Percentiles rank a stretch among this genome's conserved stretches.
Conservation (phyloP, 2,329 filamentous ascomycete species). For the Aaosphaeria pasadenensis region DNA sequence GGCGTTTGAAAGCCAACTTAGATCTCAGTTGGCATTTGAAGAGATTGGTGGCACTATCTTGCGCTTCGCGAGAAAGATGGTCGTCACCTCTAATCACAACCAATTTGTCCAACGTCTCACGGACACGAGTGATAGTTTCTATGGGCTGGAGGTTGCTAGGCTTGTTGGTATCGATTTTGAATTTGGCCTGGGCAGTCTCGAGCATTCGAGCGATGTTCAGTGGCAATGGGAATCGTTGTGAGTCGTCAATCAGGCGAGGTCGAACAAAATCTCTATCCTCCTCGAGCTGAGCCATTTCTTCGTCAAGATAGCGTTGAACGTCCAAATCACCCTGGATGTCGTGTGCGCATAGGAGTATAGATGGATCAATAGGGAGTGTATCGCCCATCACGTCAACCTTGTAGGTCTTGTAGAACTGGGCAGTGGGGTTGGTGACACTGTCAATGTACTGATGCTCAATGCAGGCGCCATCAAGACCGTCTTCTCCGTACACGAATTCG, state of each 20-base stretch:
- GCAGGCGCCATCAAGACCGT: constrained; percentile 87
- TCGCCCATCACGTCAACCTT: constrained; percentile 82
- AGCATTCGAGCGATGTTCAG: constrained; percentile 91
- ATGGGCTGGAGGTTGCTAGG: constrained; percentile 87
- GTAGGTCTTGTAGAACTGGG: constrained; percentile 76
- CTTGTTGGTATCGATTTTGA: constrained; percentile 76
- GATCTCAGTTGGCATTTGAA: constrained; percentile 92
- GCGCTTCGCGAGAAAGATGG: constrained; percentile 77
- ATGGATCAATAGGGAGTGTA: constrained; percentile 59
- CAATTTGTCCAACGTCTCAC: constrained; percentile 71
- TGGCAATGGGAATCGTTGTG: constrained; percentile 85
- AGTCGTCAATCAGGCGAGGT: constrained; percentile 66
- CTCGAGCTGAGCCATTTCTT: constrained; percentile 77
- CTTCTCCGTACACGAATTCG: constrained; percentile 96
- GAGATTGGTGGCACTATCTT: constrained; percentile 81
- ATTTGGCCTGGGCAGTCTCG: constrained; percentile 83
- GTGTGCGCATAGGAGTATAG: constrained; percentile 79
- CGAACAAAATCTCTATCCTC: constrained; percentile 76
- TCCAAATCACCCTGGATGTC: constrained; percentile 85
- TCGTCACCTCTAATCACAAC: constrained; percentile 85
- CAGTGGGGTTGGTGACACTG: constrained; percentile 75
- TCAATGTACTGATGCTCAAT: constrained; percentile 94
- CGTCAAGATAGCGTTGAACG: constrained; percentile 81
- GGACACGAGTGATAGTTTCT: constrained; percentile 79
- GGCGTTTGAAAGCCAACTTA: constrained; percentile 84